These are phyloP conservation scores for Calonectria honghensis DNA, from an alignment of 2,329 filamentous ascomycete genomes.

Conservation along the genomic window DNA sequence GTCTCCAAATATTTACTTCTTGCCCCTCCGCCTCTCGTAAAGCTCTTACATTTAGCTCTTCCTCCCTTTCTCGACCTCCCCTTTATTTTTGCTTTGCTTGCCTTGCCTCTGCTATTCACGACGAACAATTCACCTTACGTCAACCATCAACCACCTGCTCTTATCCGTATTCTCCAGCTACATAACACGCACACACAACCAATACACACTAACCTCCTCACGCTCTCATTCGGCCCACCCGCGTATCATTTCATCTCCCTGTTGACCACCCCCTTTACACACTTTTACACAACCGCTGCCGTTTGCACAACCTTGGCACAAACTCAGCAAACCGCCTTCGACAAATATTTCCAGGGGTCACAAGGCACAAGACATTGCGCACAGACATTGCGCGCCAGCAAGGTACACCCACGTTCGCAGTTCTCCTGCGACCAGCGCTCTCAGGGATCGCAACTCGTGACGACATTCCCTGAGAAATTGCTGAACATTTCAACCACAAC, in stretches of 20 bases:
- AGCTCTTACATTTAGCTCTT: slow-evolving; percentile 12
- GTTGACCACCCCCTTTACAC: slow-evolving; percentile 20
- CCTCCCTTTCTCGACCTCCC: background rate
- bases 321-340: slow-evolving; percentile 7
- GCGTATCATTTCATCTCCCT: slow-evolving; percentile 22
- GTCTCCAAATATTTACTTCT: slow-evolving; percentile 22
- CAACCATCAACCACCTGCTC: background rate
- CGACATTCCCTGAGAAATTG: slow-evolving; percentile 33
- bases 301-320: slow-evolving; percentile 27
- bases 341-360: slow-evolving; percentile 29
- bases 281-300: slow-evolving; percentile 13
- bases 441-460: slow-evolving; percentile 36
- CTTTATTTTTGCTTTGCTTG: background rate
- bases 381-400: slow-evolving; percentile 39
- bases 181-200: background rate
- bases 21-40: slow-evolving; percentile 14
- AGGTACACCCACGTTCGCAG: slow-evolving; percentile 43
- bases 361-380: slow-evolving; percentile 33
- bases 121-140: slow-evolving; percentile 15
- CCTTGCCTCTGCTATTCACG: background rate
- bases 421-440: slow-evolving; percentile 31
- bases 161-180: slow-evolving; percentile 5
- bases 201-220: slow-evolving; percentile 16
- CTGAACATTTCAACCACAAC: slow-evolving; percentile 26
- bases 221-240: slow-evolving; percentile 15